Base-by-base conservation (phyloP, 768 basidiomycete genomes). In the Lyophyllum shimeji region DNA sequence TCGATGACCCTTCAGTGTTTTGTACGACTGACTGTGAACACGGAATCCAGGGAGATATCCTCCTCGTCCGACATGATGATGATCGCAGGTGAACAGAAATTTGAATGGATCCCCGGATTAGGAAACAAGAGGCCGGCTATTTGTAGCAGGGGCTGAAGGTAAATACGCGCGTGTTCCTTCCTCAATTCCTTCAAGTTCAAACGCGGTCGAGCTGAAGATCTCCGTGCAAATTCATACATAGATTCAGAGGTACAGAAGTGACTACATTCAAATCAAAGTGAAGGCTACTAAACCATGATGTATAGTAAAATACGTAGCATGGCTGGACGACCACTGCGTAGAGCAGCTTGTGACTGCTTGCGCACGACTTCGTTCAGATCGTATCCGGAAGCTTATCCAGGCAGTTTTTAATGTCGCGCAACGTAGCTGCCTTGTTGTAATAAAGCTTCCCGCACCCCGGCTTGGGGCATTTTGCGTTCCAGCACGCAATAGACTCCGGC, bases 1-100 rank as follows among this genome's bases (percentile, higher is more conserved):
- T 29, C 29, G 29, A 25, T 21, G 33, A 33, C 48, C 11, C 20
- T 53, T 24, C 29, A 53, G 43, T 17, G 29, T 21, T 37, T 24
- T 48, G 21, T 43, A 39, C 13, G 21, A 68, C 75, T 67, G 46
- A 85, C 85, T 49, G 77, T 76, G 67, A 87, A 87, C 37, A 87
- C 53, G 5, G 54, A 51, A 52, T 33, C 56, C 18, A 61, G 54
- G 52, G 60, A 58, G 31, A 61, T 52, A 24, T 25, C 53, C 40
- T 60, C 57, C 23, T 55, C 57, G 50, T 61, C 60, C 18, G 57
- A 61, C 57, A 61, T 61, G 42, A 27, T 60, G 52, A 17, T 53
- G 46, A n/a, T 37, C 12, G 2, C 21, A n/a, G 18, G 29, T 29
- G 9, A 29, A 29, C 9, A 5, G 29, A 9, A 29, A 29, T 5